A percentile compares a stretch with the other conserved stretches of the same genome.
phyloP scores from a whole-genome alignment of 129 eudicot genomes.

The Deinandra increscens region DNA sequence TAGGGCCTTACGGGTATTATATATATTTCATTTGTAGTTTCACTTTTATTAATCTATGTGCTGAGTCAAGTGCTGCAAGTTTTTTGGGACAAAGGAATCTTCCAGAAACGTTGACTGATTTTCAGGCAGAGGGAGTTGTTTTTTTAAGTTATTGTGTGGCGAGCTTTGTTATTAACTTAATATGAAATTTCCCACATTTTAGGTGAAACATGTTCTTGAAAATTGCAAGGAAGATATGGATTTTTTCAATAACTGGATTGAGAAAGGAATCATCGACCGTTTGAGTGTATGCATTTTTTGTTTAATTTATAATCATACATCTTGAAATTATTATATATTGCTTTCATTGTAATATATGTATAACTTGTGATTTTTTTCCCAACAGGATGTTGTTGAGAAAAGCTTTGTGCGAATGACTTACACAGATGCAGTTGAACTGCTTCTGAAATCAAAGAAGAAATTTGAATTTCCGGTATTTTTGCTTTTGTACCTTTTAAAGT shows the following conservation, averaged over 20 bases:
- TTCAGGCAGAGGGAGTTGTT: background rate
- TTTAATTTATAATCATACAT: slow-evolving; percentile 19
- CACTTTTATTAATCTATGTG: background rate
- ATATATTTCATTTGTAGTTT: background rate
- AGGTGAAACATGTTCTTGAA: slow-evolving; percentile 88
- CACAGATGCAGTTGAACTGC: slow-evolving; percentile 89
- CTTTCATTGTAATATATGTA: background rate
- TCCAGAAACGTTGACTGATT: background rate
- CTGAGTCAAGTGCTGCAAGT: background rate
- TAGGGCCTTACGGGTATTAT: background rate
- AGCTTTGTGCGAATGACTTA: slow-evolving; percentile 77
- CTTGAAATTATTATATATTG: background rate
- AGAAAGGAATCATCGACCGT: slow-evolving; percentile 84
- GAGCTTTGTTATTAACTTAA: background rate
- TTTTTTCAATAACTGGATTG: slow-evolving; percentile 84
- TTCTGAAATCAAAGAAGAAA: slow-evolving; percentile 74
- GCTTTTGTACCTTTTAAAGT: slow-evolving; percentile 4
- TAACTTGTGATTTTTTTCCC: slow-evolving; percentile 22
- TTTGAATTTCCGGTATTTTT: slow-evolving; percentile 80
- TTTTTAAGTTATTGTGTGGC: background rate
- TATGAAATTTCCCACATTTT: slow-evolving; percentile 17
- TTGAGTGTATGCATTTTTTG: slow-evolving; percentile 55
- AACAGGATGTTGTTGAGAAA: slow-evolving; percentile 89
- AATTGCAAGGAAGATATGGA: slow-evolving; percentile 99
- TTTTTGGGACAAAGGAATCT: background rate